Conservation (phyloP, 345 rosid species). For the Erysimum cheiranthoides region DNA sequence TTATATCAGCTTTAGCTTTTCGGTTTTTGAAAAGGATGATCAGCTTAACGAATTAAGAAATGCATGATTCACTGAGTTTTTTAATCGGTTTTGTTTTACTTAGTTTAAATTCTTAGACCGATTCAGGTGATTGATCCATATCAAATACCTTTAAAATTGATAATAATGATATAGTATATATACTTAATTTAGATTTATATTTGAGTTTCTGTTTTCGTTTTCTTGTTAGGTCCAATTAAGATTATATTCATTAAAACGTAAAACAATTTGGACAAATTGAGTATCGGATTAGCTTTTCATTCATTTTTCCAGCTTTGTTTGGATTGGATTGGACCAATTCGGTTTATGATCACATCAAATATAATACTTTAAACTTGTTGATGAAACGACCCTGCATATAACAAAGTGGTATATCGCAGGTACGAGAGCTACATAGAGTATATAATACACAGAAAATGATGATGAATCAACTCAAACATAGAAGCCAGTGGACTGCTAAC, state of each 20-base stretch:
- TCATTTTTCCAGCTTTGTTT: background rate
- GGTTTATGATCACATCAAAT: conserved; percentile 15
- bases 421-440: conserved; percentile 79
- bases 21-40: background rate
- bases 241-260: background rate
- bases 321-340: background rate
- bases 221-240: background rate
- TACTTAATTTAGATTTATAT: conserved; percentile 1
- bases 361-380: background rate
- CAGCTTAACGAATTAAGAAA: background rate
- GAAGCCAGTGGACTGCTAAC: conserved; percentile 47
- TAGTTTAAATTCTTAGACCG: background rate
- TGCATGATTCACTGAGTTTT: background rate
- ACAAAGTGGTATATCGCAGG: conserved; percentile 56
- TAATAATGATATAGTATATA: background rate
- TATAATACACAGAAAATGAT: conserved; percentile 71
- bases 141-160: background rate
- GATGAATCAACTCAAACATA: conserved; percentile 65
- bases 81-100: background rate
- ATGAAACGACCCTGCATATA: background rate
- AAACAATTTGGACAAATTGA: background rate
- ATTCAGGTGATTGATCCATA: background rate
- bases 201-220: background rate
- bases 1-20: background rate
- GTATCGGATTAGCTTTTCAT: background rate